Evolutionary conservation across 2,329 filamentous ascomycete species (phyloP).

Genomic region (Huntiella moniliformis): DNA sequence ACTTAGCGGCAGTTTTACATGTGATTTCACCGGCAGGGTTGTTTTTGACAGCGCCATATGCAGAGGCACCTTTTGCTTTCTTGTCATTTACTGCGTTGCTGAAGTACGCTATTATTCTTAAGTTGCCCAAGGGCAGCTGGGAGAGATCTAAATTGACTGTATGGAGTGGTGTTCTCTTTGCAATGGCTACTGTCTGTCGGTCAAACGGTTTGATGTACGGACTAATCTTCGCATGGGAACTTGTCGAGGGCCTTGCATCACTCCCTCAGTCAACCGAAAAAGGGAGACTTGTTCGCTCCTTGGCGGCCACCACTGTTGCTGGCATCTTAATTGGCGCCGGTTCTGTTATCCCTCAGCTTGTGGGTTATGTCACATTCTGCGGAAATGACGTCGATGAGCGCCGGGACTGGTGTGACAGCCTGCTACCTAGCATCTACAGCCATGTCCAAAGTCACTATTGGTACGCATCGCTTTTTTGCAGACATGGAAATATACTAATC

Average conservation of each 20-base stretch:
- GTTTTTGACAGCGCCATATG: constrained; percentile 75
- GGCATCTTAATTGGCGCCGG: constrained; percentile 51
- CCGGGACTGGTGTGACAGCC: constrained; percentile 55
- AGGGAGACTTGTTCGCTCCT: constrained; percentile 31
- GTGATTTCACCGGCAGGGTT: constrained; percentile 73
- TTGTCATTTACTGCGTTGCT: constrained; percentile 58
- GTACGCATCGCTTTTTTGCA: constrained; percentile 31
- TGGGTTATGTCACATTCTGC: constrained; percentile 61
- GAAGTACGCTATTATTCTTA: constrained; percentile 37
- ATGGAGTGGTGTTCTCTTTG: constrained; percentile 49
- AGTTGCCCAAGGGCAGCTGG: constrained; percentile 20
- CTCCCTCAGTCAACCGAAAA: background rate
- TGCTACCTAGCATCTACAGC: constrained; percentile 72
- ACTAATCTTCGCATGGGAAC: constrained; percentile 45
- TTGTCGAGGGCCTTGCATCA: constrained; percentile 20
- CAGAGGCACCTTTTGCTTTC: constrained; percentile 61
- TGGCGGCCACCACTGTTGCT: constrained; percentile 37
- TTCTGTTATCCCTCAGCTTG: constrained; percentile 49
- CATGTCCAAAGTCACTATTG: constrained; percentile 86
- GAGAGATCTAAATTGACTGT: constrained; percentile 26
- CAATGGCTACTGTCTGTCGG: constrained; percentile 52
- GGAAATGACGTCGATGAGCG: constrained; percentile 13
- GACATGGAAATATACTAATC: background rate
- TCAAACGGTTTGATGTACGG: constrained; percentile 80
- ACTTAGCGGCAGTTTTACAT: constrained; percentile 47